These are phyloP conservation scores for Ophiognomonia clavigignenti-juglandacearum DNA, from an alignment of 2,329 filamentous ascomycete species.

Conservation along the genomic window DNA sequence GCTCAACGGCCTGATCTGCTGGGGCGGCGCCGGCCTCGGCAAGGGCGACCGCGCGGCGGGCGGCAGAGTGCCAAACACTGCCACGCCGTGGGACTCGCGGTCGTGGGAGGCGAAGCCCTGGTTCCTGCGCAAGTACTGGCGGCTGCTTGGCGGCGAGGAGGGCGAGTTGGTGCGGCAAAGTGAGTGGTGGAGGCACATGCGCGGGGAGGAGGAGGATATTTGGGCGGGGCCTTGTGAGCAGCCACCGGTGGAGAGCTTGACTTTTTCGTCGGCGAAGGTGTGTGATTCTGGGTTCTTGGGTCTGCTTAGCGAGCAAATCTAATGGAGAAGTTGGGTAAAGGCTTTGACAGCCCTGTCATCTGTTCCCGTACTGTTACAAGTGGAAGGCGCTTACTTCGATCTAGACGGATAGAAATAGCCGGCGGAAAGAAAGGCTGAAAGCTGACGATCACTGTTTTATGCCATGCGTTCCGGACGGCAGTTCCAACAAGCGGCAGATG, in stretches of 20 bases:
- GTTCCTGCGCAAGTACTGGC: conserved; percentile 17
- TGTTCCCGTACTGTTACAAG: no score
- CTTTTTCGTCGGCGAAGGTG: not conserved
- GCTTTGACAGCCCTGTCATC: no score
- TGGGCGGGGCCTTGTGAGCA: not conserved
- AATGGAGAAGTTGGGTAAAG: no score
- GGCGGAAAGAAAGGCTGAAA: no score
- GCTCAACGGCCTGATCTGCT: conserved; percentile 21
- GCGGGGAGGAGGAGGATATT: conserved; percentile 12
- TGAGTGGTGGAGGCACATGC: conserved; percentile 14
- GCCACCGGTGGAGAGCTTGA: not conserved
- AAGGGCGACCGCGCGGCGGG: conserved; percentile 12
- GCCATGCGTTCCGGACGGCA: no score
- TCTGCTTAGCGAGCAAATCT: no score
- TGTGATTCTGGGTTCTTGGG: not conserved
- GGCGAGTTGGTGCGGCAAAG: conserved; percentile 17
- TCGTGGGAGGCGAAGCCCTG: conserved; percentile 16
- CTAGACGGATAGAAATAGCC: no score
- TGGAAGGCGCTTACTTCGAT: no score
- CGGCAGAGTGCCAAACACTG: conserved; percentile 15
- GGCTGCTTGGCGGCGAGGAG: conserved; percentile 14
- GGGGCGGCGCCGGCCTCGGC: conserved; percentile 18
- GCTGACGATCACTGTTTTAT: no score
- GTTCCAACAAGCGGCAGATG: no score
- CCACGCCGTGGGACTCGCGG: conserved; percentile 23